Percentiles rank a stretch among this genome's conserved stretches.
These are phyloP conservation scores for Desmodesmus armatus DNA, from an alignment of 139 green algal species.

Conservation along the genomic window DNA sequence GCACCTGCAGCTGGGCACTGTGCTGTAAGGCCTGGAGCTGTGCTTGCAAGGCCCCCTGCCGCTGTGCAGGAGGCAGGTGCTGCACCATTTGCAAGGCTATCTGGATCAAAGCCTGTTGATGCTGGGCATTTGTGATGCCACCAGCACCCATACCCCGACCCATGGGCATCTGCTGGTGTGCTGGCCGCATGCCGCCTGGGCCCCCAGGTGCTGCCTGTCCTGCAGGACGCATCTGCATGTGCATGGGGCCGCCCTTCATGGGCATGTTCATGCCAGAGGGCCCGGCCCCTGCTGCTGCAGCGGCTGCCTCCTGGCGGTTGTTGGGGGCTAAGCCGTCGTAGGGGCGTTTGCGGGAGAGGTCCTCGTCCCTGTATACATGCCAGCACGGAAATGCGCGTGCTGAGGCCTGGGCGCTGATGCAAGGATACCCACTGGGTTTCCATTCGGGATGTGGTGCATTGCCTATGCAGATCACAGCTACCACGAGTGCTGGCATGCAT, in stretches of 20 bases:
- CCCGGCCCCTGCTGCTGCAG: conserved; percentile 8
- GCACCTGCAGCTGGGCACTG: no score
- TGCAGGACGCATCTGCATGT: neutral
- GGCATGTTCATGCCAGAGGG: neutral
- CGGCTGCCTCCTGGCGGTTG: conserved; percentile 5
- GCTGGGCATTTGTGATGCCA: no score
- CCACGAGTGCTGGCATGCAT: no score
- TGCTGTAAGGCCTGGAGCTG: no score
- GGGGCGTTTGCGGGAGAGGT: neutral
- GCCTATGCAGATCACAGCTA: no score
- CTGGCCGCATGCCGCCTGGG: neutral
- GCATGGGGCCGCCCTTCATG: neutral
- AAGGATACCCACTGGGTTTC: no score
- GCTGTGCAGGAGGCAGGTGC: no score
- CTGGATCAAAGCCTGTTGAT: no score
- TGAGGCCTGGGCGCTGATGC: no score
- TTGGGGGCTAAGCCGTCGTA: neutral
- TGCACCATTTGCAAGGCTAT: no score
- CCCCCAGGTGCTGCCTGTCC: neutral
- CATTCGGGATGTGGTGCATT: no score
- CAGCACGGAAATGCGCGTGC: no score
- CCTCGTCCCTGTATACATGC: neutral
- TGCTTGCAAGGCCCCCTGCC: neutral
- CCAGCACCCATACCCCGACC: neutral
- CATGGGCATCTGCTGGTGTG: neutral